Evolutionary conservation across 495 filamentous ascomycete species (phyloP).

Genomic region (Penicillium silybi): DNA sequence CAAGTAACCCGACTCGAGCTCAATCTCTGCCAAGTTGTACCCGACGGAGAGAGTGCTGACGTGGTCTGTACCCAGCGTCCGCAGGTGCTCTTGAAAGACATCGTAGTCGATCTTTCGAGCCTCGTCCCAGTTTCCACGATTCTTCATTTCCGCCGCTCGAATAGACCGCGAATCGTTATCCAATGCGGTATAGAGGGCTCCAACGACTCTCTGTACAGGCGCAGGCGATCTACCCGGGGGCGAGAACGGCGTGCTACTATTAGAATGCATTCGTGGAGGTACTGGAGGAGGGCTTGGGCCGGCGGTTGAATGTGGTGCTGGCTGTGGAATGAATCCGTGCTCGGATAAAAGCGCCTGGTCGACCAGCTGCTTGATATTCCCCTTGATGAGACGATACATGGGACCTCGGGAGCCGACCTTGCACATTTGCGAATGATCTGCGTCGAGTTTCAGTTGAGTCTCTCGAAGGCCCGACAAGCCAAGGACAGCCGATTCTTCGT

Average conservation of each 20-base stretch:
- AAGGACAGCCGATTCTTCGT: slow-evolving; percentile 38
- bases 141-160: slow-evolving; percentile 28
- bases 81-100: slow-evolving; percentile 36
- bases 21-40: slow-evolving; percentile 32
- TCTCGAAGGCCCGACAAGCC: slow-evolving; percentile 36
- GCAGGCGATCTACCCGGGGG: slow-evolving; percentile 16
- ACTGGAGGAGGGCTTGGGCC: slow-evolving; percentile 22
- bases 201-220: slow-evolving; percentile 10
- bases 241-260: slow-evolving; percentile 31
- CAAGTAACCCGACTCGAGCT: slow-evolving; percentile 25
- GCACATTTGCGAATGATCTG: slow-evolving; percentile 40
- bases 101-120: slow-evolving; percentile 31
- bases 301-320: slow-evolving; percentile 6
- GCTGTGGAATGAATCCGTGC: slow-evolving; percentile 33
- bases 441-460: slow-evolving; percentile 39
- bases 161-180: slow-evolving; percentile 34
- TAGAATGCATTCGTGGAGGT: slow-evolving; percentile 31
- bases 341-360: slow-evolving; percentile 33
- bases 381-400: slow-evolving; percentile 38
- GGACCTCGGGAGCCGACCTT: slow-evolving; percentile 30
- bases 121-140: slow-evolving; percentile 30
- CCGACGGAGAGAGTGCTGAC: slow-evolving; percentile 29
- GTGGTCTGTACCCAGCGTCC: slow-evolving; percentile 32
- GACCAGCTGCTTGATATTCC: slow-evolving; percentile 37
- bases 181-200: slow-evolving; percentile 15